phyloP scores from a whole-genome alignment of 345 rosid genomes.

The Mallotus nudiflorus region DNA sequence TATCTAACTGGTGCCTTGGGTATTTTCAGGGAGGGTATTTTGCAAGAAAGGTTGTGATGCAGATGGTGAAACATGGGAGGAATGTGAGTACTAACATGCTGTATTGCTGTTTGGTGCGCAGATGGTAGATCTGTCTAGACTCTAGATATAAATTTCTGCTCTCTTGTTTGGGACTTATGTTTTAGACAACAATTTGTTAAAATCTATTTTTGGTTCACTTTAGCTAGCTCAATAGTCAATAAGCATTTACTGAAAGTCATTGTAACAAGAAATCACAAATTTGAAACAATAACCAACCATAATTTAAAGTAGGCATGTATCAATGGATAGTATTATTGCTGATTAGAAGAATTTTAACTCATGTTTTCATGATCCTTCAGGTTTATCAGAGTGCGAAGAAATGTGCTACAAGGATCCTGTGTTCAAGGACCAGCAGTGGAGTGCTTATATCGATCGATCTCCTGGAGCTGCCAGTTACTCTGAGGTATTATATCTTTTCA shows the following conservation, averaged over 20 bases:
- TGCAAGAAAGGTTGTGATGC: conserved; percentile 93
- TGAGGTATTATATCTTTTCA: conserved; percentile 44
- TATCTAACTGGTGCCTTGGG: conserved; percentile 9
- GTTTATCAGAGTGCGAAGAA: conserved; percentile 74
- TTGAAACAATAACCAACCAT: not conserved
- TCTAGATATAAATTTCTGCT: not conserved
- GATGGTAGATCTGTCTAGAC: too few species aligned
- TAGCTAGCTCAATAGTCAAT: not conserved
- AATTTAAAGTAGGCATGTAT: not conserved
- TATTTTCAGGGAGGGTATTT: conserved; percentile 91
- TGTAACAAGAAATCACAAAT: not conserved
- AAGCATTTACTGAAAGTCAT: too few species aligned
- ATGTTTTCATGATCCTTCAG: conserved; percentile 40
- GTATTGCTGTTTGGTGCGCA: conserved; percentile 7
- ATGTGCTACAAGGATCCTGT: conserved; percentile 98
- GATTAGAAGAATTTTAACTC: conserved; percentile 1
- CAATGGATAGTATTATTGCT: not conserved
- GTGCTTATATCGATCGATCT: conserved; percentile 87
- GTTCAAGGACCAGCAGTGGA: conserved; percentile 85
- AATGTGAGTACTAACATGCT: conserved; percentile 60
- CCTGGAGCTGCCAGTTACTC: conserved; percentile 84
- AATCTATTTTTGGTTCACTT: not conserved
- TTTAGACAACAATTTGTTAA: too few species aligned
- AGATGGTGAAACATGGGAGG: conserved; percentile 90
- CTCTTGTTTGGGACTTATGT: not conserved